Evolutionary conservation across 768 basidiomycete genomes (phyloP), one percentile per base, ranked within the genome.

Genomic region (Naganishia vishniacii): DNA sequence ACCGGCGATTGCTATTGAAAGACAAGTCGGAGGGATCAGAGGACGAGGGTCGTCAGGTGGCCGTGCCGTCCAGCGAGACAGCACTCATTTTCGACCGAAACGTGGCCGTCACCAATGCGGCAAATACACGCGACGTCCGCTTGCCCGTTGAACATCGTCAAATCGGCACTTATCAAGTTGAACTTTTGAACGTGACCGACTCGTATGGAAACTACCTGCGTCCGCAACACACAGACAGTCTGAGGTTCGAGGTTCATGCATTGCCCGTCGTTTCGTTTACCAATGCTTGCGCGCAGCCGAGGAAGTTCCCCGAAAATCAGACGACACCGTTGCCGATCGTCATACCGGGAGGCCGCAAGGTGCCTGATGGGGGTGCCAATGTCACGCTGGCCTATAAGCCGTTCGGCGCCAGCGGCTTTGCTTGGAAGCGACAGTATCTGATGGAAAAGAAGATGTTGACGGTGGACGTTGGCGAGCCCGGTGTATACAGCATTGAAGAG

Each of bases 141-240:
- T 37, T 66, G 6, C 32, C 61, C 8, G 12, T 66, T 18, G 29
- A 26, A 0, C 65, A 62, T 58, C 62, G 65, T 62, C 40, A 26
- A 26, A 65, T 72, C 31, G 76, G 76, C 2, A 46, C 48, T 2
- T 91, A 89, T 71, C 82, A 83, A 12, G 80, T 95, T 26, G 88
- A 93, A 70, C 61, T 77, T 0, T 71, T 70, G 0, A 85, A 86
- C 69, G 83, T 97, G 26, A 83, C 83, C n/a, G 93, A 95, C 71
- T 84, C 85, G 15, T 79, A 87, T 58, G 90, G 89, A 16, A 95
- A 97, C 71, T 73, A 83, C 12, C 80, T 89, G n/a, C 80, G 59
- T 13, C 66, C 71, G 16, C 65, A 65, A 23, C 66, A 68, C 0
- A 20, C 25, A 1, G n/a, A 53, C 16, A 18, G 28, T 7, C 37